Evolutionary conservation across 495 filamentous ascomycete genomes (phyloP).

Genomic region (Symbiotaphrina buchneri): DNA sequence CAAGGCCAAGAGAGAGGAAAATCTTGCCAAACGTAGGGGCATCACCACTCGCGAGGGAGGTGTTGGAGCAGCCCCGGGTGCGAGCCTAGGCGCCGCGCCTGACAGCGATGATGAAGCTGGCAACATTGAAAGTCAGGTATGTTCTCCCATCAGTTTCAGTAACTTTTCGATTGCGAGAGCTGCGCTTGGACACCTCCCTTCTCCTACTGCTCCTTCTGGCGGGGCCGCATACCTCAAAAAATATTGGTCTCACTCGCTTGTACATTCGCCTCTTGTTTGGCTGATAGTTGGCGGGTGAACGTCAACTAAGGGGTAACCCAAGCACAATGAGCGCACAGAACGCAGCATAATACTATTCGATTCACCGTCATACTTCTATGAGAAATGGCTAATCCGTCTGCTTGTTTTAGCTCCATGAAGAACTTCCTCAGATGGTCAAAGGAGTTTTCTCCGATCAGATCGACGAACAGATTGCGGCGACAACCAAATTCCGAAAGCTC

Average conservation of each 20-base stretch:
- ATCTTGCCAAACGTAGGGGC: slow-evolving; percentile 91
- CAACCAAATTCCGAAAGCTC: slow-evolving; percentile 95
- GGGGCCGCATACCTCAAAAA: background rate
- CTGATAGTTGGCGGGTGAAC: background rate
- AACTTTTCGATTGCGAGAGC: too few relatives aligned
- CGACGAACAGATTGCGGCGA: slow-evolving; percentile 94
- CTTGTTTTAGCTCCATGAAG: slow-evolving; percentile 86
- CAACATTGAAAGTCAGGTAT: slow-evolving; percentile 89
- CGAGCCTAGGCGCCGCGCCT: slow-evolving; percentile 61
- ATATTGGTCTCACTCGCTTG: slow-evolving; percentile 2
- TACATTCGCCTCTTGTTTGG: slow-evolving; percentile 1
- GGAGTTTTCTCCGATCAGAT: slow-evolving; percentile 98
- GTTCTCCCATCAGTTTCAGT: slow-evolving; percentile 17
- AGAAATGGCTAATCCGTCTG: too few relatives aligned
- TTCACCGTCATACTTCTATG: too few relatives aligned
- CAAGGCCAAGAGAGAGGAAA: slow-evolving; percentile 95
- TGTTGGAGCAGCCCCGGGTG: slow-evolving; percentile 44
- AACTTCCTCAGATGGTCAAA: slow-evolving; percentile 92
- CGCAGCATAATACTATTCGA: too few relatives aligned
- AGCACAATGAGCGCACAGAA: background rate
- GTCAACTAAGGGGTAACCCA: background rate
- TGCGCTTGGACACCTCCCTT: slow-evolving; percentile 8
- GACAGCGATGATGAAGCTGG: slow-evolving; percentile 95
- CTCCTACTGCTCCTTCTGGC: slow-evolving; percentile 5
- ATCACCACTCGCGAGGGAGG: slow-evolving; percentile 53